phyloP scores from a whole-genome alignment of 1,284 basidiomycete genomes.

The Athelia psychrophila region DNA sequence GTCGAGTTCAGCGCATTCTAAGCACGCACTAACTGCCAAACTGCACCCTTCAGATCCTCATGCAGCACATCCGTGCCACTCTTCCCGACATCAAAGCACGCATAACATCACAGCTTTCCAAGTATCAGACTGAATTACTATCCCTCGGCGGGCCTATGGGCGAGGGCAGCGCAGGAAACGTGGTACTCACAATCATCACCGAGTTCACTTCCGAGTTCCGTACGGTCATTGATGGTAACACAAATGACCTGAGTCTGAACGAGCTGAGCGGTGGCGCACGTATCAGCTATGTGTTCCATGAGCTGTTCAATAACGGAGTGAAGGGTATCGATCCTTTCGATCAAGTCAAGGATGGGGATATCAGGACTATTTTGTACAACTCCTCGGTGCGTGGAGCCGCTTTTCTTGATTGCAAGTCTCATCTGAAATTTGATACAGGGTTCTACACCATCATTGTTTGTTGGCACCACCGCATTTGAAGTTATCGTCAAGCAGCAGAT shows the following conservation, averaged over 20 bases:
- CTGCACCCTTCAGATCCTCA: slow-evolving; percentile 71
- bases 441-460: slow-evolving; percentile 94
- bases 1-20: slow-evolving; percentile 14
- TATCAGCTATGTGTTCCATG: slow-evolving; percentile 98
- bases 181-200: slow-evolving; percentile 94
- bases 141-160: slow-evolving; percentile 87
- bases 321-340: slow-evolving; percentile 97
- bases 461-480: slow-evolving; percentile 95
- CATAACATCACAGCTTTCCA: slow-evolving; percentile 84
- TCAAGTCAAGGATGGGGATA: slow-evolving; percentile 97
- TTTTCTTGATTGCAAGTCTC: not conserved
- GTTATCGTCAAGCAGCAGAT: slow-evolving; percentile 99
- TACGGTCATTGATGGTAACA: slow-evolving; percentile 95
- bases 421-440: slow-evolving; percentile 48
- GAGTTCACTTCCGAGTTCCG: slow-evolving; percentile 98
- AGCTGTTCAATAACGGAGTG: slow-evolving; percentile 95
- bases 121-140: slow-evolving; percentile 82
- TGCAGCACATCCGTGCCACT: slow-evolving; percentile 97
- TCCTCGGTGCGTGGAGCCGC: slow-evolving; percentile 67
- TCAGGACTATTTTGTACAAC: slow-evolving; percentile 94
- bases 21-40: slow-evolving; percentile 5
- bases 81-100: slow-evolving; percentile 96
- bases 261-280: slow-evolving; percentile 96
- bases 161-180: slow-evolving; percentile 82
- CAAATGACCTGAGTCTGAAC: slow-evolving; percentile 91